These are phyloP conservation scores for Fusarium sp. DNA, from an alignment of 2,329 filamentous ascomycete species.

Conservation along the genomic window DNA sequence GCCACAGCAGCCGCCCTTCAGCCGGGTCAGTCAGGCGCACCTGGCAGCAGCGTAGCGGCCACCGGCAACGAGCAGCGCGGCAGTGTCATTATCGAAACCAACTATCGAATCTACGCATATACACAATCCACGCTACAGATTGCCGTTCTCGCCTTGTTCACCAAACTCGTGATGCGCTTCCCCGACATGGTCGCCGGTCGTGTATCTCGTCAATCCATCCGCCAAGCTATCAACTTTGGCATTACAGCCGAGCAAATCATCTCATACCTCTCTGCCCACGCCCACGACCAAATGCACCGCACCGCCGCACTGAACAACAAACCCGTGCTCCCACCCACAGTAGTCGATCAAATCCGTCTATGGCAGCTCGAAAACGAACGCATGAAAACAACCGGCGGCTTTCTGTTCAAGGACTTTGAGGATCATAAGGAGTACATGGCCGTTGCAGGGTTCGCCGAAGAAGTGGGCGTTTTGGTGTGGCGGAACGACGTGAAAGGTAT, in stretches of 20 bases:
- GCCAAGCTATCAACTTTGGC: conserved; percentile 86
- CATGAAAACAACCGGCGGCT: conserved; percentile 86
- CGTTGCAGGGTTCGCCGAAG: conserved; percentile 83
- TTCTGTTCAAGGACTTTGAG: conserved; percentile 90
- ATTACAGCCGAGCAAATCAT: conserved; percentile 98
- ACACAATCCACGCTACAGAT: conserved; percentile 95
- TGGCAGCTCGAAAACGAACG: conserved; percentile 98
- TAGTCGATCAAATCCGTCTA: conserved; percentile 95
- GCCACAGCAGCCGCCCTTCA: conserved; percentile 65
- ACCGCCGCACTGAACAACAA: conserved; percentile 68
- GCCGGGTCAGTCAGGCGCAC: conserved; percentile 55
- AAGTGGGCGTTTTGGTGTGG: conserved; percentile 92
- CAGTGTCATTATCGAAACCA: conserved; percentile 96
- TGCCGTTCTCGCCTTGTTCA: conserved; percentile 91
- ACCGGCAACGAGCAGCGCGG: conserved; percentile 69
- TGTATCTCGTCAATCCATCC: conserved; percentile 88
- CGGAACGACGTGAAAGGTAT: conserved; percentile 81
- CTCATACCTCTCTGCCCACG: conserved; percentile 89
- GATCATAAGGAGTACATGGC: conserved; percentile 77
- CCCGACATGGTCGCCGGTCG: conserved; percentile 94
- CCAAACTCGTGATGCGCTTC: conserved; percentile 88
- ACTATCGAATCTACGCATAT: conserved; percentile 97
- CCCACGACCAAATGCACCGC: conserved; percentile 92
- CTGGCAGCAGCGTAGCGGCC: conserved; percentile 51
- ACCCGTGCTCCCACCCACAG: conserved; percentile 90